These are phyloP conservation scores for Strobilomyces echinocephalus DNA, from an alignment of 768 basidiomycete species.

Conservation along the genomic window DNA sequence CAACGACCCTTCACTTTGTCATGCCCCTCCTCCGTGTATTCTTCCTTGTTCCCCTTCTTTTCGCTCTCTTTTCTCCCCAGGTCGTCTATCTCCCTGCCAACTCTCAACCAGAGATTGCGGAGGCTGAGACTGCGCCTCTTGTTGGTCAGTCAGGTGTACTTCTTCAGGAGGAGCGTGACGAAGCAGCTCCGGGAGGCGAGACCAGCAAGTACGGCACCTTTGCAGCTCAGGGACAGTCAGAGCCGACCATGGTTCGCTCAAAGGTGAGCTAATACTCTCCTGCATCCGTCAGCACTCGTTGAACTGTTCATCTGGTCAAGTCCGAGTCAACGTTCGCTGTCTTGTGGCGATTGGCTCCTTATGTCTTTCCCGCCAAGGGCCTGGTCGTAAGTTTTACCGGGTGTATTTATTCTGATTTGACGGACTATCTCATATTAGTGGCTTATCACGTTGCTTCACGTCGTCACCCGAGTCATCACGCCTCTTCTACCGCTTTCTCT, in stretches of 20 bases:
- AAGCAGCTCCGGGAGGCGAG: conserved; percentile 31
- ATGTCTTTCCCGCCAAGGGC: conserved; percentile 19
- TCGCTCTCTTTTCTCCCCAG: conserved; percentile 58
- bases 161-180: conserved; percentile 44
- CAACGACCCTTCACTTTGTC: conserved; percentile 43
- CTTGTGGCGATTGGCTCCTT: conserved; percentile 17
- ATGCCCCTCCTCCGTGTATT: conserved; percentile 66
- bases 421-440: conserved; percentile 38
- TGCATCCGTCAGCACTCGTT: neutral
- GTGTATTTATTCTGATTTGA: conserved; percentile 1
- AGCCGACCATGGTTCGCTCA: neutral
- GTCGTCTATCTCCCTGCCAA: conserved; percentile 47
- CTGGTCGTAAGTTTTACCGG: conserved; percentile 18
- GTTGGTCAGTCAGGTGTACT: conserved; percentile 46
- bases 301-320: neutral
- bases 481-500: conserved; percentile 65
- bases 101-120: conserved; percentile 13
- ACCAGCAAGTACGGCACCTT: conserved; percentile 76
- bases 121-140: conserved; percentile 24
- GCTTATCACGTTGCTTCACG: conserved; percentile 64
- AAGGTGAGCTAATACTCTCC: conserved; percentile 9
- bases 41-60: conserved; percentile 55
- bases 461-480: conserved; percentile 75
- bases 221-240: conserved; percentile 24
- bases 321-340: conserved; percentile 13